Evolutionary conservation across 1,284 basidiomycete genomes (phyloP), one percentile per base, ranked within the genome.

Genomic region (Microstroma glucosiphilum): DNA sequence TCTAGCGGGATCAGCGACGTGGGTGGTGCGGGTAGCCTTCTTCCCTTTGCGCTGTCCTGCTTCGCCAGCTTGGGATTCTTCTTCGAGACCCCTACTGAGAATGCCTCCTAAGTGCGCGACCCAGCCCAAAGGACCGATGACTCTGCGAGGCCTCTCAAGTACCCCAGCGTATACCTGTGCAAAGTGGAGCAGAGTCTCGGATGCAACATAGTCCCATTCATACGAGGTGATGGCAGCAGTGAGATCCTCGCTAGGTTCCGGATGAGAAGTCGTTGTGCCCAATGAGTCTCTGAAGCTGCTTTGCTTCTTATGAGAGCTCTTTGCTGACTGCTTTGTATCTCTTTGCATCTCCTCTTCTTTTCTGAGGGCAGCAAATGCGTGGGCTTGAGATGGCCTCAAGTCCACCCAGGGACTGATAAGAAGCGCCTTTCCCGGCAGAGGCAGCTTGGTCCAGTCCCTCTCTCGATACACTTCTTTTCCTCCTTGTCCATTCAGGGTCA

Each of bases 341-440:
- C 30, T 37, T 37, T 37, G 30, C 9, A 3, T 37, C 11, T 60
- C 43, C 21, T 46, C 43, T 19, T 26, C 46, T 4, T 60, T 17
- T n/a, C 73, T 69, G 55, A 78, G 60, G 21, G 53, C 60, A 1
- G 62, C 62, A 51, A 77, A 76, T 1, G 69, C 70, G 12, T 58
- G 40, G 21, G 75, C 71, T 4, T 66, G 51, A 1, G 55, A 59
- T 1, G 76, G 76, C 30, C 77, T 67, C 37, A 79, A 57, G 60
- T 79, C 77, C 0, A 72, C 69, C 75, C 76, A 76, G 0, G 77
- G 77, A 56, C 72, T 74, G 60, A 79, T 72, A 30, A 79, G 56
- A 17, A 79, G 65, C 13, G 77, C 76, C 43, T 70, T 68, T 6
- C 69, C 76, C 0, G 77, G 77, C 66, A 79, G 64, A 6, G 75